Evolutionary conservation across 352 stramenopile species (phyloP).

Genomic region (Pythium sukuiense): DNA sequence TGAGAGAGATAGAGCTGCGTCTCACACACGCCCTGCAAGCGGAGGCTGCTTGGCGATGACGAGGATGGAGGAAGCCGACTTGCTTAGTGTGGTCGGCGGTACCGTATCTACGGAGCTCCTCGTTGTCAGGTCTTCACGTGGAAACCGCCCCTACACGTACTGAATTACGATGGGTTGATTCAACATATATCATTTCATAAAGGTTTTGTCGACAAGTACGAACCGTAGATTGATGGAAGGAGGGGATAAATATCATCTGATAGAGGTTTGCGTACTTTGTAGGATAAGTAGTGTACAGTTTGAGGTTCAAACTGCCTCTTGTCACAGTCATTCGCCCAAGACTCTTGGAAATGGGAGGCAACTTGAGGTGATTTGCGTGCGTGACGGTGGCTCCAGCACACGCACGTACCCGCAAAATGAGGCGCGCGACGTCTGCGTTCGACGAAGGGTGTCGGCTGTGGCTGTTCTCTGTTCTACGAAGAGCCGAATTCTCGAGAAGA

Average conservation of each 20-base stretch:
- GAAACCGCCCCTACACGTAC: slow-evolving; percentile 10
- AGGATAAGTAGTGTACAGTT: neutral
- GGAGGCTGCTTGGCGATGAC: neutral
- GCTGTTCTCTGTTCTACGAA: slow-evolving; percentile 1
- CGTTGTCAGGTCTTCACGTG: neutral
- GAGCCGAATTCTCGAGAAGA: slow-evolving; percentile 8
- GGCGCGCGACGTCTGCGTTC: neutral
- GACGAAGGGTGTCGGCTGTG: neutral
- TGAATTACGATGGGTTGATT: neutral
- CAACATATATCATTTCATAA: neutral
- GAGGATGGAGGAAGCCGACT: neutral
- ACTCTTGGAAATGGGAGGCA: neutral
- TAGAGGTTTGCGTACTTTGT: neutral
- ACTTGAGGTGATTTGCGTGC: neutral
- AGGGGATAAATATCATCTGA: neutral
- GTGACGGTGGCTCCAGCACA: neutral
- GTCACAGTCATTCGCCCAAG: neutral
- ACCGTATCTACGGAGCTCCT: slow-evolving; percentile 6
- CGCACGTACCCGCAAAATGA: neutral
- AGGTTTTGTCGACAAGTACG: neutral
- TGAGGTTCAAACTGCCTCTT: slow-evolving; percentile 1
- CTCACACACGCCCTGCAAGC: neutral
- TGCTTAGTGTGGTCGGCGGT: neutral
- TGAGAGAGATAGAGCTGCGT: neutral
- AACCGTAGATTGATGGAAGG: neutral